Conservation (phyloP, 2,329 filamentous ascomycete genomes). For the Cladosporium sp. region DNA sequence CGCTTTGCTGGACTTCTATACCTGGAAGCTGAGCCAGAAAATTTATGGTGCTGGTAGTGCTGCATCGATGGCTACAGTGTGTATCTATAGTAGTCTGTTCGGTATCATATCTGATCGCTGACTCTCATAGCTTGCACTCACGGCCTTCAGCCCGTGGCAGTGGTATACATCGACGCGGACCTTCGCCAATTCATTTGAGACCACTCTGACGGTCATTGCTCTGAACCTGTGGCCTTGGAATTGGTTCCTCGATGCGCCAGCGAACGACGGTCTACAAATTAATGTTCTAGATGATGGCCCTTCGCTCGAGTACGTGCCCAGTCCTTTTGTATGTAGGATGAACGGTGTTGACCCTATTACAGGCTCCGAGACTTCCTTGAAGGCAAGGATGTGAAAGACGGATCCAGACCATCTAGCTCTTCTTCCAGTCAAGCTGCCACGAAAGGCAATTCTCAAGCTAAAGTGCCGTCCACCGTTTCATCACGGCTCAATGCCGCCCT, state of each 20-base stretch:
- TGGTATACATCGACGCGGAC: constrained; percentile 94
- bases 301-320: background rate
- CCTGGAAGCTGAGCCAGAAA: constrained; percentile 75
- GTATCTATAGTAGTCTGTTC: background rate
- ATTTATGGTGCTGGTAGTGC: constrained; percentile 68
- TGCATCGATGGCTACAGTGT: constrained; percentile 64
- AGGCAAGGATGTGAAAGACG: constrained; percentile 2
- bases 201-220: constrained; percentile 78
- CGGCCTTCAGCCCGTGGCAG: constrained; percentile 82
- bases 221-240: constrained; percentile 87
- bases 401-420: background rate
- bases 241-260: constrained; percentile 25
- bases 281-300: constrained; percentile 3
- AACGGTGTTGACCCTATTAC: background rate
- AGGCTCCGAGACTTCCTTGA: constrained; percentile 16
- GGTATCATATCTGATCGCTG: background rate
- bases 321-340: no score
- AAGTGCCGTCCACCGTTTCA: background rate
- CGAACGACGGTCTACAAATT: background rate
- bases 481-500: constrained; percentile 48
- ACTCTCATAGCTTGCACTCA: constrained; percentile 63
- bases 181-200: constrained; percentile 91
- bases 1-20: constrained; percentile 78
- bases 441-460: background rate
- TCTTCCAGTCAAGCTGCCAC: background rate